phyloP scores from a whole-genome alignment of 2,329 filamentous ascomycete genomes.

The Fusarium chlamydosporum region DNA sequence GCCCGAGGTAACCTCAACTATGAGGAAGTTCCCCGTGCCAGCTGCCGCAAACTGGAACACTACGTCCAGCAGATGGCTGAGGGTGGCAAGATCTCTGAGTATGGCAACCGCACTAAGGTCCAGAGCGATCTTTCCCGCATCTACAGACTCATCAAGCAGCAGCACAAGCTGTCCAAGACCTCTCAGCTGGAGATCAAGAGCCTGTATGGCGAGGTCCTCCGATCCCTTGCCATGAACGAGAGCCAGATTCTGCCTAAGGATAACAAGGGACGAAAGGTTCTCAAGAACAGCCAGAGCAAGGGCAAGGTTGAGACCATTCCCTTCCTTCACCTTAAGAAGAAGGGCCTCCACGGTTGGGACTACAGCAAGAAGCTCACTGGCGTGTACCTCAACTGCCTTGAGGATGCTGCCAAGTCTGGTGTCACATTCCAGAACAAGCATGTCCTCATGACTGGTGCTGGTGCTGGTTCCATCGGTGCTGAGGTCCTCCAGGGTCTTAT shows the following conservation, averaged over 20 bases:
- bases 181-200: slow-evolving; percentile 97
- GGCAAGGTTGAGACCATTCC: slow-evolving; percentile 98
- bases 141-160: slow-evolving; percentile 98
- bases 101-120: slow-evolving; percentile 97
- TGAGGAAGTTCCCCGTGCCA: slow-evolving; percentile 86
- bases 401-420: slow-evolving; percentile 87
- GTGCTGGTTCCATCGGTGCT: slow-evolving; percentile 96
- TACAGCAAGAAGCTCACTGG: slow-evolving; percentile 99
- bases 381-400: slow-evolving; percentile 90
- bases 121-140: slow-evolving; percentile 95
- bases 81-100: slow-evolving; percentile 97
- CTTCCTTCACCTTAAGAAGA: slow-evolving; percentile 96
- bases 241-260: slow-evolving; percentile 95
- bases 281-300: slow-evolving; percentile 73
- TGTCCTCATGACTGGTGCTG: slow-evolving; percentile 97
- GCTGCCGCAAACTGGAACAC: slow-evolving; percentile 96
- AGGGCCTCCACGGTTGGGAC: slow-evolving; percentile 94
- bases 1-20: slow-evolving; percentile 93
- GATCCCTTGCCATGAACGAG: slow-evolving; percentile 97
- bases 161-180: slow-evolving; percentile 96
- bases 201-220: slow-evolving; percentile 93
- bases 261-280: slow-evolving; percentile 73
- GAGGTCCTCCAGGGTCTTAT: slow-evolving; percentile 96
- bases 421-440: slow-evolving; percentile 96
- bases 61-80: slow-evolving; percentile 99